A percentile compares a stretch with the other conserved stretches of the same genome.
These are phyloP conservation scores for Entoloma clypeatum DNA, from an alignment of 1,284 basidiomycete species.

Conservation along the genomic window DNA sequence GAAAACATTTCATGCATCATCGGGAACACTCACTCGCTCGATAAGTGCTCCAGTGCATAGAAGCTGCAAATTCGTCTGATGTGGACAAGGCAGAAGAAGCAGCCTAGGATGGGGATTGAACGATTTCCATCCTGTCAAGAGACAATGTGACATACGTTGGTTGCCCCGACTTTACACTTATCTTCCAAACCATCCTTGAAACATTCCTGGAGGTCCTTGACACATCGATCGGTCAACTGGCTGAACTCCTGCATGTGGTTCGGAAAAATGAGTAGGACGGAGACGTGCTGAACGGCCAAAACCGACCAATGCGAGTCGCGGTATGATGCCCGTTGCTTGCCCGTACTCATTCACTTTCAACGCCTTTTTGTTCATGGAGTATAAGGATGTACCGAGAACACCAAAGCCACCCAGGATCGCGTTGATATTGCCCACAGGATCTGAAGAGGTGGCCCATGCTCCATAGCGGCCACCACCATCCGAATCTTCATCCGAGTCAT, in stretches of 20 bases:
- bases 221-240: slow-evolving; percentile 38
- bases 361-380: slow-evolving; percentile 31
- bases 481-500: slow-evolving; percentile 21
- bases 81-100: slow-evolving; percentile 43
- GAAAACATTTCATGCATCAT: neutral
- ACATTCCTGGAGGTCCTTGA: slow-evolving; percentile 41
- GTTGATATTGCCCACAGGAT: slow-evolving; percentile 35
- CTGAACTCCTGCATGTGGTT: slow-evolving; percentile 42
- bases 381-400: slow-evolving; percentile 29
- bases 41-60: slow-evolving; percentile 58
- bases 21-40: slow-evolving; percentile 43
- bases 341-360: slow-evolving; percentile 42
- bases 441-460: slow-evolving; percentile 13
- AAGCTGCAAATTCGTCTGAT: slow-evolving; percentile 46
- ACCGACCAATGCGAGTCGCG: slow-evolving; percentile 41
- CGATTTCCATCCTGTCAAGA: neutral
- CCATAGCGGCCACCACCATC: slow-evolving; percentile 22
- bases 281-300: neutral
- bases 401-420: slow-evolving; percentile 30
- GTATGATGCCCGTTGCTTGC: slow-evolving; percentile 41
- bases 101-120: slow-evolving; percentile 33
- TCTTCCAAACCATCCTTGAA: slow-evolving; percentile 57
- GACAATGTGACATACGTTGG: slow-evolving; percentile 35
- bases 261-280: slow-evolving; percentile 4
- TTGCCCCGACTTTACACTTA: slow-evolving; percentile 49